phyloP scores from a whole-genome alignment of 2,329 filamentous ascomycete genomes.

The Onygenales sp. region DNA sequence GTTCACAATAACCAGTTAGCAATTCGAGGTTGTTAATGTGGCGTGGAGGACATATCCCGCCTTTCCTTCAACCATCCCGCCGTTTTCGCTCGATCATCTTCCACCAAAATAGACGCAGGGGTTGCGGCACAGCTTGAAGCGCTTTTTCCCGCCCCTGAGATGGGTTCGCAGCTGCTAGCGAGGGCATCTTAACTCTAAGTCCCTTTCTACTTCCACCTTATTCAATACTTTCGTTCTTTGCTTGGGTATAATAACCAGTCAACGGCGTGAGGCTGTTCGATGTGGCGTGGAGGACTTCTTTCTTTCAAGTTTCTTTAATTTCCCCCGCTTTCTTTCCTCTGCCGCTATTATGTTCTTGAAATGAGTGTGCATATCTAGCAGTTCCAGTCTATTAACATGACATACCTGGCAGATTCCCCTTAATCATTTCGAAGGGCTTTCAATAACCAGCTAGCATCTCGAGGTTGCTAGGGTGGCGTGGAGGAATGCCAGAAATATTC shows the following conservation, averaged over 20 bases:
- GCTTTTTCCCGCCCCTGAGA: no score
- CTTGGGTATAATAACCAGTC: background rate
- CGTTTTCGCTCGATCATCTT: no score
- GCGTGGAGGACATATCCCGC: background rate
- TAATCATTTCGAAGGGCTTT: background rate
- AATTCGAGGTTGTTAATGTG: background rate
- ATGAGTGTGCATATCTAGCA: no score
- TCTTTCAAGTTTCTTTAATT: background rate
- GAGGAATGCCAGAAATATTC: background rate
- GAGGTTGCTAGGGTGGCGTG: background rate
- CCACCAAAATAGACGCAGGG: no score
- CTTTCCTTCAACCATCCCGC: no score
- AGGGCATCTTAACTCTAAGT: no score
- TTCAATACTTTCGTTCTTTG: background rate
- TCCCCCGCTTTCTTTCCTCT: background rate
- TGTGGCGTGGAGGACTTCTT: background rate
- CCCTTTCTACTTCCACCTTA: background rate
- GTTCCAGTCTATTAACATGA: background rate
- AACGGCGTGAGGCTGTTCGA: background rate
- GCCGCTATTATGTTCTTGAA: no score
- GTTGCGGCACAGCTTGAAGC: no score
- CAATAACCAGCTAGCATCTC: background rate
- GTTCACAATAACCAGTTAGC: background rate
- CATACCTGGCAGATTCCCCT: background rate
- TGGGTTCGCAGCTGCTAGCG: no score